These are phyloP conservation scores for Closterium sp. DNA, from an alignment of 139 green algal species.

Conservation along the genomic window DNA sequence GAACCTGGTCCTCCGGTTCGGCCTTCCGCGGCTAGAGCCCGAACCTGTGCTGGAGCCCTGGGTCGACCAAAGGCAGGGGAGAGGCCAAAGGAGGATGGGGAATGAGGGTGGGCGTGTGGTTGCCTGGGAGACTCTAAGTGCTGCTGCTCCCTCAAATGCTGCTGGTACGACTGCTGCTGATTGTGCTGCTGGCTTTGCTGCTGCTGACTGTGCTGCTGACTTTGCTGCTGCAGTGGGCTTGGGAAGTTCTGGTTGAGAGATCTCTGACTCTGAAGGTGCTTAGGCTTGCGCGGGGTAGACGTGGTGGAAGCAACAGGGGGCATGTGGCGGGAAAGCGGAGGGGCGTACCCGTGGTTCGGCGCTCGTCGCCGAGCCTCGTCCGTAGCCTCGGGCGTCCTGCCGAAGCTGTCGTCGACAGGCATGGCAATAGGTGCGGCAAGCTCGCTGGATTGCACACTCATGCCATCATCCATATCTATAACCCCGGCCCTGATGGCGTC, in stretches of 20 bases:
- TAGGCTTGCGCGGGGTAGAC: neutral
- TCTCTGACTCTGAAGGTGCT: neutral
- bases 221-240: neutral
- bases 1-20: neutral
- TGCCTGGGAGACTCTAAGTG: too few species aligned
- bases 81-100: neutral
- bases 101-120: neutral
- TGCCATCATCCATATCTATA: neutral
- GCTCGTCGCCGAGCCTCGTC: neutral
- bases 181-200: neutral
- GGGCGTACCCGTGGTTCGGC: neutral
- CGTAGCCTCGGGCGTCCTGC: neutral
- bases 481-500: neutral
- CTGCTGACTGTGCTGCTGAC: neutral
- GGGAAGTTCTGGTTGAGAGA: too few species aligned
- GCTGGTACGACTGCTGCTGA: neutral
- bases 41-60: neutral
- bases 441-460: neutral
- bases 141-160: neutral
- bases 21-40: neutral
- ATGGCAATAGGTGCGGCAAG: neutral
- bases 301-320: neutral
- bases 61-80: neutral
- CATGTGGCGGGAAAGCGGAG: neutral
- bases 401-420: neutral